Evolutionary conservation across 202 grass and related monocot genomes (phyloP), one percentile per base, ranked within the genome.

Genomic region (Sporobolus alterniflorus): DNA sequence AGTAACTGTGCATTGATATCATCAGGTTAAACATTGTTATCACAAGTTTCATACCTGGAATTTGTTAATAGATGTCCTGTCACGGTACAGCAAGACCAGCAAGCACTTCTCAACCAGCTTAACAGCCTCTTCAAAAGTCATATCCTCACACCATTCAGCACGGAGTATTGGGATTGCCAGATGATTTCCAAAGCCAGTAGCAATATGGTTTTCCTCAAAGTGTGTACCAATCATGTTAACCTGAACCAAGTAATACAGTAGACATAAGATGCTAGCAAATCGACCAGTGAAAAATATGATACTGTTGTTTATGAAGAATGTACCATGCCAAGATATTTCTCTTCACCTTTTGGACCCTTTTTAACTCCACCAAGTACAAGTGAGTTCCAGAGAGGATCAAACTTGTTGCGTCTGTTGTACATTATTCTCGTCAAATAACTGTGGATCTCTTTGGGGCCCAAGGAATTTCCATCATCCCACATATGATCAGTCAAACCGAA

Each of bases 161-260:
- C 97, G 89, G 62, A 96, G 89, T 65, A 99, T 94, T 1, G 97
- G 97, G 75, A 94, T 88, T 18, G 97, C 97, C 66, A 99, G 62
- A 83, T 99, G 97, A 77, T 99, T 96, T 21, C 93, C 97, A 86
- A 94, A 99, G 83, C 97, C 97, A 81, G 97, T 99, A 28, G 97
- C 97, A 31, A 99, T 52, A 80, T 96, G 93, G 68, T 96, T 87
- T 71, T 99, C 97, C 86, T 99, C 97, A 66, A 92, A 99, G 87
- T 99, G 97, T 62, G 97, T 99, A 74, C 93, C 97, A 77, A 96
- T 99, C 97, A 99, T 96, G 78, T 85, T 94, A 84, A 99, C 97
- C 97, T 99, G 67, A 79, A 18, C 69, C 29, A 82, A 1, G 47
- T 2, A 44, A 31, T 84, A 57, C 50, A 80, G 29, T 15, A 31